Evolutionary conservation across 495 filamentous ascomycete genomes (phyloP), one percentile per base, ranked within the genome.

Genomic region (Lophiostoma macrostomum): DNA sequence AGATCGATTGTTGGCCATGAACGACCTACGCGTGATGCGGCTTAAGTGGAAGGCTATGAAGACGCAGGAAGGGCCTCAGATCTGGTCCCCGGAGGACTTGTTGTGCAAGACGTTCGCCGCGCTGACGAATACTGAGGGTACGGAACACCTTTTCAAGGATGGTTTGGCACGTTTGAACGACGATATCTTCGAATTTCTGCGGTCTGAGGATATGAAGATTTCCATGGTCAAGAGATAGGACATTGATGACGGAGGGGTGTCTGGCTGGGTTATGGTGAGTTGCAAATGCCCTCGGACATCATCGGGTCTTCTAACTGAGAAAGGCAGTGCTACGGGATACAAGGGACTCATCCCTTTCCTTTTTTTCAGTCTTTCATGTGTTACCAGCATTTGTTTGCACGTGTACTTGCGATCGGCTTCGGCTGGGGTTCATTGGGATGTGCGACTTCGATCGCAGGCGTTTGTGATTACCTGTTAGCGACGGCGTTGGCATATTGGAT

Each of bases 31-130:
- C 12, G 41, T 53, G 2, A 37, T 58, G 18, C 47, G 47, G 6
- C 24, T 58, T 6, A 58, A 58, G 41, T 58, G 55, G 55, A 58
- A 53, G 48, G 31, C 22, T 6, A 47, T 58, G 47, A 48, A 29
- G 13, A 47, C 6, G 1, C 44, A 27, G 11, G 30, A 23, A 11
- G 31, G 31, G 6, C 19, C 18, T 19, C 42, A 49, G 27, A 41
- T 24, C 11, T n/a, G 29, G 32, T 50, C 35, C 1, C 25, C 55
- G 1, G 47, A 58, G 35, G 55, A 58, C 20, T 22, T 58, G 23
- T 29, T 58, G 40, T 58, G 55, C 42, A 34, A 28, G 13, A 48
- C 48, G 4, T 58, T 58, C 24, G 47, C 47, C 1, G 23, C 29
- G 3, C 40, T 58, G 47, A 58, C 55, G 14, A 40, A 53, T 8